Conservation (phyloP, 108 stramenopile genomes). For the Pseudonitzschia multistriata region DNA sequence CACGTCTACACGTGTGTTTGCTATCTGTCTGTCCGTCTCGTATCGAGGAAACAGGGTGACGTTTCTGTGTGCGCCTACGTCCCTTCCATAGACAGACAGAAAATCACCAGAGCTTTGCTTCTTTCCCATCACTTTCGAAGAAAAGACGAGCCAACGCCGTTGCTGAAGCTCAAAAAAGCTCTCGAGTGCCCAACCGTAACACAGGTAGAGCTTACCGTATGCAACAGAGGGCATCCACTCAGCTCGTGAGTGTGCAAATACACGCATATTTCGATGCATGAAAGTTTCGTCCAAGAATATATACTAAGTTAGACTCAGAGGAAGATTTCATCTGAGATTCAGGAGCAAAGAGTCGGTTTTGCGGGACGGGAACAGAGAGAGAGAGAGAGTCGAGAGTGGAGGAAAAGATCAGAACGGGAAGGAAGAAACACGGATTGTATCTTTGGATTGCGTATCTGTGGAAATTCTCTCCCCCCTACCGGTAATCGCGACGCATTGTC, state of each 20-base stretch:
- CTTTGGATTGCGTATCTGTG: neutral
- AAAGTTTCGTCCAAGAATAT: no score
- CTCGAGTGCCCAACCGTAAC: neutral
- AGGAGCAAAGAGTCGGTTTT: neutral
- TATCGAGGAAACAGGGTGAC: neutral
- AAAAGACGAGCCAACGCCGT: neutral
- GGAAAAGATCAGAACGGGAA: neutral
- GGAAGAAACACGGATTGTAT: neutral
- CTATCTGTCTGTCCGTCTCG: neutral
- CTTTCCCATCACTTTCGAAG: neutral
- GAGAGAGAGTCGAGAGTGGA: neutral
- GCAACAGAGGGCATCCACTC: no score
- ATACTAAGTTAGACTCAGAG: no score
- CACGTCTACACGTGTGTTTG: slow-evolving; percentile 12
- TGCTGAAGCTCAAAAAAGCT: neutral
- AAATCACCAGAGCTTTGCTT: neutral
- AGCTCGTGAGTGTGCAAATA: neutral
- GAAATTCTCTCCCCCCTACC: neutral
- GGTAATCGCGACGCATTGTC: neutral
- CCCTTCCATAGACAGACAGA: neutral
- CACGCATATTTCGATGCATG: neutral
- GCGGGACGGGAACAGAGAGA: no score
- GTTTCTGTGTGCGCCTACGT: neutral
- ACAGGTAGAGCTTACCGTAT: no score
- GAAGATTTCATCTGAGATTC: neutral